phyloP scores from a whole-genome alignment of 1,139 yeast genomes.

The Pichia cactophila region DNA sequence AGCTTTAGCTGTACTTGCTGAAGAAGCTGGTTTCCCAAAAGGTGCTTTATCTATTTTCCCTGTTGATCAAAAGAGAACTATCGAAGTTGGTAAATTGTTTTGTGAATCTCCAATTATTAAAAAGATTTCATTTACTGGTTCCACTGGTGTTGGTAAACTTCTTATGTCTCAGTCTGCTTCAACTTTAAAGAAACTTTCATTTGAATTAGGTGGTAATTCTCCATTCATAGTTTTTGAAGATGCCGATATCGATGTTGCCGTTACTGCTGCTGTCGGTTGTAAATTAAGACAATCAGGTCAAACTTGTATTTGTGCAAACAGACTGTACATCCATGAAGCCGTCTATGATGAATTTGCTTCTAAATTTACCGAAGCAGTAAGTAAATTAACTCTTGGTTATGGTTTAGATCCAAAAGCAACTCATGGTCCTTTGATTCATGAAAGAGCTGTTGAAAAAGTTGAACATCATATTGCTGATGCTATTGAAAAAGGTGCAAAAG shows the following conservation, averaged over 20 bases:
- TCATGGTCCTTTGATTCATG: constrained; percentile 81
- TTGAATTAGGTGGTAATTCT: constrained; percentile 94
- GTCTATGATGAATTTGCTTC: constrained; percentile 54
- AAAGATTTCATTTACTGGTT: constrained; percentile 91
- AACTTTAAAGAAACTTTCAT: constrained; percentile 75
- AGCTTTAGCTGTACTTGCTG: constrained; percentile 67
- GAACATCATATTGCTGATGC: constrained; percentile 74
- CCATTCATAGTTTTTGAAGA: constrained; percentile 87
- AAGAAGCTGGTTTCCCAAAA: constrained; percentile 78
- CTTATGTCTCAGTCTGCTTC: constrained; percentile 74
- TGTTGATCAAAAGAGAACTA: constrained; percentile 46
- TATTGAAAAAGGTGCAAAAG: constrained; percentile 60
- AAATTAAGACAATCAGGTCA: constrained; percentile 76
- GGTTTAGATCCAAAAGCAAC: constrained; percentile 63
- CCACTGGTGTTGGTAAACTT: constrained; percentile 77
- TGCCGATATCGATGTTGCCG: constrained; percentile 74
- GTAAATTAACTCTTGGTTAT: constrained; percentile 57
- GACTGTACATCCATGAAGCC: constrained; percentile 61
- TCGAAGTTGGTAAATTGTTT: constrained; percentile 56
- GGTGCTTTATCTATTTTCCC: constrained; percentile 71
- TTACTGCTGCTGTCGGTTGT: constrained; percentile 60
- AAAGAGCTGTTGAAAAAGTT: constrained; percentile 62
- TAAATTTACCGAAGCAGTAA: constrained; percentile 46
- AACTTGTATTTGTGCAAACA: constrained; percentile 79
- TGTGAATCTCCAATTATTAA: constrained; percentile 66